Conservation (phyloP, 176 grass and related monocot genomes). For the Paspalum vaginatum region DNA sequence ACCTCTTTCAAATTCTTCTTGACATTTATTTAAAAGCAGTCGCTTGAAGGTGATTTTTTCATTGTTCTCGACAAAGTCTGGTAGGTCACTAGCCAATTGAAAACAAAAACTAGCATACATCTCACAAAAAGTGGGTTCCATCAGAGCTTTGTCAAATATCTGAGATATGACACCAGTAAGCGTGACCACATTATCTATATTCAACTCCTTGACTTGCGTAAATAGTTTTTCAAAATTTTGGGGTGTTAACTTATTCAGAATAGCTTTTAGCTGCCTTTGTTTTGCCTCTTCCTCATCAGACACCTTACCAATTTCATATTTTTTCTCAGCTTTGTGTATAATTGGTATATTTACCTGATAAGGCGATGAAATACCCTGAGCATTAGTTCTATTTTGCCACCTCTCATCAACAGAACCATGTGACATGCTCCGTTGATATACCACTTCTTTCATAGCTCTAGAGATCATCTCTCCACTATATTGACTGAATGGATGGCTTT, state of each 20-base stretch:
- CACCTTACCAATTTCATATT: slow-evolving; percentile 78
- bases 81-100: slow-evolving; percentile 59
- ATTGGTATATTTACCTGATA: slow-evolving; percentile 54
- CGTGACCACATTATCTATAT: slow-evolving; percentile 69
- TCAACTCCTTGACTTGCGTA: slow-evolving; percentile 65
- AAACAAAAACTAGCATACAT: slow-evolving; percentile 90
- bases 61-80: slow-evolving; percentile 66
- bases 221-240: slow-evolving; percentile 94
- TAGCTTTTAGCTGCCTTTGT: slow-evolving; percentile 80
- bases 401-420: slow-evolving; percentile 60
- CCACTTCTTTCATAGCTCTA: slow-evolving; percentile 50
- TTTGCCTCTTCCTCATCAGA: slow-evolving; percentile 76
- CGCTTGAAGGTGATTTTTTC: slow-evolving; percentile 89
- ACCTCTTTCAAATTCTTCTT: slow-evolving; percentile 91
- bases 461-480: slow-evolving; percentile 66
- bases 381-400: slow-evolving; percentile 54
- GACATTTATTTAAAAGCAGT: slow-evolving; percentile 82
- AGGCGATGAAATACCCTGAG: slow-evolving; percentile 50
- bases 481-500: slow-evolving; percentile 50
- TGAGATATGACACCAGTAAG: slow-evolving; percentile 79
- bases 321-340: slow-evolving; percentile 82
- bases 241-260: slow-evolving; percentile 85
- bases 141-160: slow-evolving; percentile 97
- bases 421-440: slow-evolving; percentile 44
- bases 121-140: slow-evolving; percentile 92